Evolutionary conservation across 1,284 basidiomycete genomes (phyloP), one percentile per base, ranked within the genome.

Genomic region (Ganoderma leucocontextum): DNA sequence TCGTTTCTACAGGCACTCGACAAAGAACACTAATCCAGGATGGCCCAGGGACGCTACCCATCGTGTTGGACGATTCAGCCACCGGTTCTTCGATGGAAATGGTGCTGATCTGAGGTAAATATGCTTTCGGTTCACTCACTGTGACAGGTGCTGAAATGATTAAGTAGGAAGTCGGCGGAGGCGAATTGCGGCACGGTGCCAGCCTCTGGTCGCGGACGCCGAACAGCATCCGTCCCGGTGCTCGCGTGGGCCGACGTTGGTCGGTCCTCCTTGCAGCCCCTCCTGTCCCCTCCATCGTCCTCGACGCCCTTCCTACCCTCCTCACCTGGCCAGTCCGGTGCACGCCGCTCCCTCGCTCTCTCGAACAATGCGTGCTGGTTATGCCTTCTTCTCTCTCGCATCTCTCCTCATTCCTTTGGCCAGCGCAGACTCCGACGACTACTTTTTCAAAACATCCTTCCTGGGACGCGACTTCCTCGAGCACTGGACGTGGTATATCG

Each of bases 401-500:
- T 58, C 69, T 49, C 67, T 72, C 65, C 77, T 78, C 64, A 70
- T 66, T 5, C 75, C 17, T 64, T 67, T 60, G 49, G 74, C 47
- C 55, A 75, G 71, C 63, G 75, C 77, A 59, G 60, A 49, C 29
- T 72, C 77, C 55, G 25, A 49, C 17, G 72, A 61, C 58, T 79
- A 82, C 76, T 60, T 70, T 60, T 67, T 83, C 55, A 68, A 73
- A 35, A 80, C 85, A 69, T 71, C 76, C 29, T 83, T 78, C 74
- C 70, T 79, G 29, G 87, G 86, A 22, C 3, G 65, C 7, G 80
- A 80, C 66, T 89, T 89, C 74, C 79, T 84, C 71, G 64, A 80
- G n/a, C 71, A 69, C 3, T 89, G 84, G 79, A 76, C 73, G 1
- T 89, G 85, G 83, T 79, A 85, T 70, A 85, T 82, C 17, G 70